phyloP scores from a whole-genome alignment of 257 asterid genomes.

The Solanum megistacrolobum region DNA sequence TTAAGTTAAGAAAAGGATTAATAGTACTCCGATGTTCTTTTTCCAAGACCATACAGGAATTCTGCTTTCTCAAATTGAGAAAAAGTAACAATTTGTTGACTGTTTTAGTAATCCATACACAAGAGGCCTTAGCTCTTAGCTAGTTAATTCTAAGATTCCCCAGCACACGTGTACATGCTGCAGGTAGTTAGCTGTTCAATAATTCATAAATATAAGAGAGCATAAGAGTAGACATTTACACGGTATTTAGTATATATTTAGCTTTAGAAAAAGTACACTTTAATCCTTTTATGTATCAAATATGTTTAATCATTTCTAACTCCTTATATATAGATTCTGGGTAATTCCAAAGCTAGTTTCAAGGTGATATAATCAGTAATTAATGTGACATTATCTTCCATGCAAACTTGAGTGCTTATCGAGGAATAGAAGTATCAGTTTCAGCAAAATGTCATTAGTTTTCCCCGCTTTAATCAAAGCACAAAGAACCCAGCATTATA shows the following conservation, averaged over 20 bases:
- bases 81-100: background rate
- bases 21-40: background rate
- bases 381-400: background rate
- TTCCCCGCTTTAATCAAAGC: background rate
- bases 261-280: background rate
- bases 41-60: background rate
- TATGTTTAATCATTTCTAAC: background rate
- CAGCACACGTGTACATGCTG: background rate
- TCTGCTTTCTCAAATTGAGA: background rate
- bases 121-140: background rate
- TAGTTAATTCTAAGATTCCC: background rate
- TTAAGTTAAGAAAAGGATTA: background rate
- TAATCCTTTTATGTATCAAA: background rate
- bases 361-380: background rate
- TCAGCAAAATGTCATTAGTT: background rate
- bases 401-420: background rate
- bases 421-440: background rate
- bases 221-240: background rate
- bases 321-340: background rate
- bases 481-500: background rate
- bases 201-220: background rate
- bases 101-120: background rate
- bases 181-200: background rate
- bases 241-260: background rate
- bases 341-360: background rate